Evolutionary conservation across 2,329 filamentous ascomycete species (phyloP).

Genomic region (Neurospora sp.): DNA sequence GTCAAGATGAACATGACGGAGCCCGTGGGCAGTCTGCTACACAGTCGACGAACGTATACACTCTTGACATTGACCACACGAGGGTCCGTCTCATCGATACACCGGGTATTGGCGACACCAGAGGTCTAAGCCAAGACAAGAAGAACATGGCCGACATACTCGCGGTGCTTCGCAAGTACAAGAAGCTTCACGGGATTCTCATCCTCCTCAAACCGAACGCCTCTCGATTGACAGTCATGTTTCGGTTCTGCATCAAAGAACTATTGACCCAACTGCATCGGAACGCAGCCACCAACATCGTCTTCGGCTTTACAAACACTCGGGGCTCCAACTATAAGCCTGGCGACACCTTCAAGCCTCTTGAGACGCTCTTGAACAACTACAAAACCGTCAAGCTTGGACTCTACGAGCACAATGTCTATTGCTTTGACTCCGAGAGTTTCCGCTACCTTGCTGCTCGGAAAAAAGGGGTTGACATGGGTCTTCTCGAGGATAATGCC

Average conservation of each 20-base stretch:
- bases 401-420: constrained; percentile 23
- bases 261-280: constrained; percentile 29
- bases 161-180: constrained; percentile 22
- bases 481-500: constrained; percentile 24
- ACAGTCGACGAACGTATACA: constrained; percentile 20
- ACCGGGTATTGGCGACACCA: constrained; percentile 31
- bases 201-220: constrained; percentile 32
- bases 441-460: constrained; percentile 31
- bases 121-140: constrained; percentile 26
- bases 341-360: constrained; percentile 28
- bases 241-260: constrained; percentile 31
- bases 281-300: constrained; percentile 28
- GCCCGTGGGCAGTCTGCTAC: constrained; percentile 26
- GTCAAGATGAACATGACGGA: constrained; percentile 24
- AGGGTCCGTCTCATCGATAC: constrained; percentile 31
- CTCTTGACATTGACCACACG: constrained; percentile 19
- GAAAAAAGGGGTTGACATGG: constrained; percentile 23
- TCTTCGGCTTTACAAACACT: constrained; percentile 34
- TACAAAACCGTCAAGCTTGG: constrained; percentile 22
- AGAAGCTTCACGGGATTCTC: constrained; percentile 29
- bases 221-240: constrained; percentile 26
- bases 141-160: constrained; percentile 31
- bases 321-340: constrained; percentile 30
- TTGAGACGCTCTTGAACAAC: constrained; percentile 21
- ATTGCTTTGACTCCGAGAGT: constrained; percentile 34